Evolutionary conservation across 2,329 filamentous ascomycete species (phyloP), one percentile per base, ranked within the genome.

Genomic region (Hawksworthiomyces lignivorus): DNA sequence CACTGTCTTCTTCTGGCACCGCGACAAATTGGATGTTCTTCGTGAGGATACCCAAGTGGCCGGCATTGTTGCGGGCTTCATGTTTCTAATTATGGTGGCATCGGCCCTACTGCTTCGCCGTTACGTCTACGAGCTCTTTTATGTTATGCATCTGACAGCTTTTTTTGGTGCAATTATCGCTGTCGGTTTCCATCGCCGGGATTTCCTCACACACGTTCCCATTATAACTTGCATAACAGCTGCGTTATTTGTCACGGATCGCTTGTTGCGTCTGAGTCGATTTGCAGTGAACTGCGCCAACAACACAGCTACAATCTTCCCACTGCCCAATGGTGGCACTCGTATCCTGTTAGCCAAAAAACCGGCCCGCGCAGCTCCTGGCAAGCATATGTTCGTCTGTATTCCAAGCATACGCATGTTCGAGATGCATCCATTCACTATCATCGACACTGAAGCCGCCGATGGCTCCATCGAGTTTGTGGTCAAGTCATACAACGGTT

Each of bases 391-490:
- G 50, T 82, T 80, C 52, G 57, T 83, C 22, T 82, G 76, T 75
- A 69, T 82, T 7, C 80, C 79, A 0, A 61, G 61, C 5, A 67
- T 82, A 36, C 70, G 77, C 9, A 50, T 62, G 2, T 60, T 72
- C 15, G 73, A 82, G 56, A 77, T 72, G 2, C 80, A 84, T 47
- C 78, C 78, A 0, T 82, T 82, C 50, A 82, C 77, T 3, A 73
- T 82, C 36, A 71, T 72, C 18, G 58, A 65, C 18, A 66, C 63
- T 14, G 21, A 32, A 8, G 27, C 33, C 2, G 21, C 19, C 20
- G 15, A 27, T n/a, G 57, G 68, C 24, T 70, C 73, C 0, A 52
- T 76, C 22, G 75, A 81, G 58, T 75, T 82, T 37, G 67, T 81
- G 18, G 67, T 81, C 39, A 67, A 70, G 36, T 69, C 75, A 0